Evolutionary conservation across 176 grass and related monocot species (phyloP), one percentile per base, ranked within the genome.

Genomic region (Oryza meridionalis): DNA sequence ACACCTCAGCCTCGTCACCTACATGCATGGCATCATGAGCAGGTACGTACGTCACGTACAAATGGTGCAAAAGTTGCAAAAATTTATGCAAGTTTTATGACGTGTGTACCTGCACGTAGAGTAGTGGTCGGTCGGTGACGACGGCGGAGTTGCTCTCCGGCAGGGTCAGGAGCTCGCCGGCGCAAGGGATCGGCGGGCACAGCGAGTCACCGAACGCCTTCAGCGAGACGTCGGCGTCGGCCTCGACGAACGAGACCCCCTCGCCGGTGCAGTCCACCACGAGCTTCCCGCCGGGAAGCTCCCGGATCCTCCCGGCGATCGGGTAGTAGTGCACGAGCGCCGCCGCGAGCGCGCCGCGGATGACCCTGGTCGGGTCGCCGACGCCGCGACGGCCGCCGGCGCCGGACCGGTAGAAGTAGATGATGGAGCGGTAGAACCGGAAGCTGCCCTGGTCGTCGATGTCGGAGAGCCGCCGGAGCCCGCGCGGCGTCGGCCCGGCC

Each of bases 391-490:
- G 76, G 70, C 6, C 58, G 44, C 15, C 29, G n/a, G n/a, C n/a
- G 29, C 29, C 0, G 62, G 11, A 12, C 8, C 51, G 62, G 70
- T 81, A 85, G 82, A 81, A 84, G 45, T 81, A 79, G 63, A 89
- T 69, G 47, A 50, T 33, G 29, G 76, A 79, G 19, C 81, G 77
- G 59, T 85, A 80, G 82, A 80, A 84, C 17, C 82, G 82, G 49
- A 89, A 38, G 76, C 82, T 75, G 14, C 75, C 70, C 76, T 89
- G 87, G 70, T 89, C 87, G 63, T 89, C 82, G 82, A 89, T 74
- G 82, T 89, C 87, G 24, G 87, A 89, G 42, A 89, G 76, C 22
- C 46, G 49, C 61, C 75, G 81, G 69, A 84, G 29, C 70, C 84
- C 87, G 49, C 67, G 82, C 26, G 77, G 87, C 5, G 82, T 81